Evolutionary conservation across 139 green algal species (phyloP), one percentile per base, ranked within the genome.

Genomic region (Diplosphaera chodatii): DNA sequence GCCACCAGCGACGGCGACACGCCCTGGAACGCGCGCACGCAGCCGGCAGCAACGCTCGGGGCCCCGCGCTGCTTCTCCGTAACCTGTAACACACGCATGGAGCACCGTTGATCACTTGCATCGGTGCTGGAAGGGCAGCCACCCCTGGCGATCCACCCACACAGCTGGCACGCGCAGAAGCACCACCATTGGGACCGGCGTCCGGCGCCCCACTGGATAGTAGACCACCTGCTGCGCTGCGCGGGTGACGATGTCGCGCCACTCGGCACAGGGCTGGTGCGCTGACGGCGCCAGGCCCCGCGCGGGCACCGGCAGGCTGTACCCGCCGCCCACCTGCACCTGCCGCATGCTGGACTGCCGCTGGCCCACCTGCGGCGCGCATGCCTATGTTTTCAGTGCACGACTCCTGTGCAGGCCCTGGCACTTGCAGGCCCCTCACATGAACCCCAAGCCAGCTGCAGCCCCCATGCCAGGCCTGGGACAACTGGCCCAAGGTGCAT

Each of bases 281-380:
- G 74, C 20, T 20, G 70, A 63, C 6, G 89, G 89, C 31, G 80
- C 40, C 10, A 93, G 66, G 63, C 90, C 90, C 56, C 30, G 55
- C 4, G 83, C 72, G 18, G 65, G 27, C 0, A 90, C 90, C 4
- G 91, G 91, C 16, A 83, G 76, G 4, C 73, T 40, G 70, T 94
- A 96, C 15, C 40, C 59, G 4, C 78, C 64, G 6, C 90, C 90
- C 32, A 83, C 78, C 75, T 91, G 86, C 32, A 96, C 72, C 74
- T 85, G 79, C 18, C 91, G 76, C 40, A 91, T 40, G 34, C 82
- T 90, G 22, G 84, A 91, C 86, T 86, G 30, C 28, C 74, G 59
- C 59, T 63, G 85, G 84, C 68, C 93, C 62, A 37, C 6, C 33
- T 8, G 71, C 84, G 25, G 64, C 71, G 21, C 79, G 55, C 41